These are phyloP conservation scores for Phyllosticta citribraziliensis DNA, from an alignment of 2,329 filamentous ascomycete genomes.

Conservation along the genomic window DNA sequence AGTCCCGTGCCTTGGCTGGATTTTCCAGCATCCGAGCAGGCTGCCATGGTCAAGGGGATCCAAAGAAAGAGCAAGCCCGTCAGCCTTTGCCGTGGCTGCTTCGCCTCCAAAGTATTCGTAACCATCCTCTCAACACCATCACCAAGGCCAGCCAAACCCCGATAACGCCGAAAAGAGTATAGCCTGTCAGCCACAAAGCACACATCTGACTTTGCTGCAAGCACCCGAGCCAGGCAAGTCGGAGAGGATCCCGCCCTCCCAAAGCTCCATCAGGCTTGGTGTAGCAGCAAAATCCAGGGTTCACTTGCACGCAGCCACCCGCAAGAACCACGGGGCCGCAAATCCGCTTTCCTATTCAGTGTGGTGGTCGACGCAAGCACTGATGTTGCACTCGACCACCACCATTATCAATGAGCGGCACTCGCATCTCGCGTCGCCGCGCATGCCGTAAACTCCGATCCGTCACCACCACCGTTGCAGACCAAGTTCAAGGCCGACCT, in stretches of 20 bases:
- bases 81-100: not conserved
- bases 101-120: not conserved
- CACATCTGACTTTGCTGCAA: not conserved
- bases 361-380: not conserved
- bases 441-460: not conserved
- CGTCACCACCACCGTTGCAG: not conserved
- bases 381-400: not conserved
- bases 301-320: not conserved
- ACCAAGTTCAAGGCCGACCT: not conserved
- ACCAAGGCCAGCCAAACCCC: not conserved
- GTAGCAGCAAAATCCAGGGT: not conserved
- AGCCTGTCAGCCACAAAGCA: not conserved
- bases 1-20: not conserved
- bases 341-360: not conserved
- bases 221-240: not conserved
- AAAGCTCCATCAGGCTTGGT: not conserved
- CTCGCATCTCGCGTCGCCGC: not conserved
- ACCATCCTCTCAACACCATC: not conserved
- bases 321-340: not conserved
- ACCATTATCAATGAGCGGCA: not conserved
- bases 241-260: not conserved
- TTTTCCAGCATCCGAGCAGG: not conserved
- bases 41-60: not conserved
- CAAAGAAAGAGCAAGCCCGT: not conserved
- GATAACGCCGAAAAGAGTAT: not conserved